Percentiles rank a stretch among this genome's conserved stretches.
phyloP scores from a whole-genome alignment of 2,329 filamentous ascomycete species.

The Neonectria faginata region DNA sequence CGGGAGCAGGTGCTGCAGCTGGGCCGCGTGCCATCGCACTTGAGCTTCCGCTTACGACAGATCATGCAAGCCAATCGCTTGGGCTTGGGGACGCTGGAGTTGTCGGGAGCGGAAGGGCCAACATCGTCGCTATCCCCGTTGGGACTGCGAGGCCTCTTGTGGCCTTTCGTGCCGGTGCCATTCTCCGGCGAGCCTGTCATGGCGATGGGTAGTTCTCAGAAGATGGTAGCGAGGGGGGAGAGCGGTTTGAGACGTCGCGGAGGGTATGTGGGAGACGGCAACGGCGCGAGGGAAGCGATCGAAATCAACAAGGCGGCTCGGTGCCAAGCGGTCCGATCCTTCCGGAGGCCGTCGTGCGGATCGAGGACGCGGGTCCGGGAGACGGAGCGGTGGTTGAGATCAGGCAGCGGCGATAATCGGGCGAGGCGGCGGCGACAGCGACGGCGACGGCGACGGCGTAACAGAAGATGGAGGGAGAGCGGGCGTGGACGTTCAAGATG shows the following conservation, averaged over 20 bases:
- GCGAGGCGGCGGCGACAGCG: background rate
- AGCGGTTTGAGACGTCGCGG: slow-evolving; percentile 2
- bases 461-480: slow-evolving; percentile 1
- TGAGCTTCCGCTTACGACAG: slow-evolving; percentile 90
- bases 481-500: slow-evolving; percentile 2
- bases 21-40: slow-evolving; percentile 86
- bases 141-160: slow-evolving; percentile 45
- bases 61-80: slow-evolving; percentile 96
- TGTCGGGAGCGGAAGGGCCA: slow-evolving; percentile 57
- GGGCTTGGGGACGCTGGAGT: slow-evolving; percentile 75
- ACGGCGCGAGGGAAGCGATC: slow-evolving; percentile 19
- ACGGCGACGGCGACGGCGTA: slow-evolving; percentile 1
- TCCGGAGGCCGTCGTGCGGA: slow-evolving; percentile 17
- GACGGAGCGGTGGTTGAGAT: background rate
- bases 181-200: slow-evolving; percentile 56
- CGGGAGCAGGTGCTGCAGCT: slow-evolving; percentile 90
- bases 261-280: slow-evolving; percentile 26
- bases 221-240: slow-evolving; percentile 2
- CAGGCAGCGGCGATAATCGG: slow-evolving; percentile 6
- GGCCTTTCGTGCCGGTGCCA: slow-evolving; percentile 49
- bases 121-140: slow-evolving; percentile 50
- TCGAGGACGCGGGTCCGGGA: background rate
- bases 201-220: slow-evolving; percentile 23
- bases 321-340: slow-evolving; percentile 30
- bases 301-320: slow-evolving; percentile 19